Evolutionary conservation across 2,329 filamentous ascomycete genomes (phyloP).

Genomic region (Coniella lustricola): DNA sequence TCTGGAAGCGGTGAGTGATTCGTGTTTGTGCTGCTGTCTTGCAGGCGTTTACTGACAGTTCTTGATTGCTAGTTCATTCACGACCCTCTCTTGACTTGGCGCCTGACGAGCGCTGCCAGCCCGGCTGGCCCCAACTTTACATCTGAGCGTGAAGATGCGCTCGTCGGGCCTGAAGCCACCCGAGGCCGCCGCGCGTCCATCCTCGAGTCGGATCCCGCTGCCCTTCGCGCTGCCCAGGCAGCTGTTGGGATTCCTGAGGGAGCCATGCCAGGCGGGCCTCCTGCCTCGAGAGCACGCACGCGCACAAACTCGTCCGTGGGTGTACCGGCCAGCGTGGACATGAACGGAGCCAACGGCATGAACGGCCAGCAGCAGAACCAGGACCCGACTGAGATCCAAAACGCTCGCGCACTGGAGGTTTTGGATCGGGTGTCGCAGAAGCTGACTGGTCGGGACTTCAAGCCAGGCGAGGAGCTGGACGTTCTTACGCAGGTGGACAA

Average conservation of each 20-base stretch:
- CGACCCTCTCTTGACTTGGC: constrained; percentile 97
- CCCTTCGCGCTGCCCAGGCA: constrained; percentile 44
- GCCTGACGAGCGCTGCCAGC: constrained; percentile 61
- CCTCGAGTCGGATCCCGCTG: constrained; percentile 56
- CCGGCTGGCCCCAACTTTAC: constrained; percentile 62
- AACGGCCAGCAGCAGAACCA: constrained; percentile 26
- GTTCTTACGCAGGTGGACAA: constrained; percentile 89
- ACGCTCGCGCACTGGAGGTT: constrained; percentile 86
- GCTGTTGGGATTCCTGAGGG: constrained; percentile 21
- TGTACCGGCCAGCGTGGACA: constrained; percentile 26
- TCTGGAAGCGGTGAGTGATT: constrained; percentile 76
- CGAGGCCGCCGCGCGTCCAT: constrained; percentile 62
- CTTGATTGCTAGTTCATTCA: constrained; percentile 73
- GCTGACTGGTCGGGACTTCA: constrained; percentile 88
- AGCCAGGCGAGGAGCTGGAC: constrained; percentile 73
- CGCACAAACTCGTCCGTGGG: constrained; percentile 53
- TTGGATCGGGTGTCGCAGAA: constrained; percentile 91
- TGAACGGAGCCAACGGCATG: constrained; percentile 30
- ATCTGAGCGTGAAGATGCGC: constrained; percentile 49
- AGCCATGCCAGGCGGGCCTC: constrained; percentile 38
- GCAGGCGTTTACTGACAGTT: constrained; percentile 53
- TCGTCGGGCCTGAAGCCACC: constrained; percentile 39
- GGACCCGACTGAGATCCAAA: constrained; percentile 69
- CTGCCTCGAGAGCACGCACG: constrained; percentile 43
- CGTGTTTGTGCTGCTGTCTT: background rate